Evolutionary conservation across 140 eudicot species (phyloP).

Genomic region (Cichorium intybus): DNA sequence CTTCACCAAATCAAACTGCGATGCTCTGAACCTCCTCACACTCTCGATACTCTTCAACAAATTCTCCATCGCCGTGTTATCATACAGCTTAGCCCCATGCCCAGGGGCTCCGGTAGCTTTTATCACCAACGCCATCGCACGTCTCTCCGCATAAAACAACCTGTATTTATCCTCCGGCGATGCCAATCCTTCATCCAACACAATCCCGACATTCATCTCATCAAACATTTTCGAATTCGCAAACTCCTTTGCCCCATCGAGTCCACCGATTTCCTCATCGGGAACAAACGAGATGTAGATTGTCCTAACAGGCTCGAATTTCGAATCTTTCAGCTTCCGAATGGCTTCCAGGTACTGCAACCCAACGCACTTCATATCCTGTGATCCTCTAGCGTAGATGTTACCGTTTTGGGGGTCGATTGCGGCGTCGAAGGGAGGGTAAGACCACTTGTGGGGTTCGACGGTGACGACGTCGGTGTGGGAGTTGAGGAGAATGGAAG

Average conservation of each 20-base stretch:
- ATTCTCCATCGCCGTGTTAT: conserved; percentile 89
- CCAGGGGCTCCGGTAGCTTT: conserved; percentile 88
- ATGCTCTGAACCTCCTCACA: conserved; percentile 79
- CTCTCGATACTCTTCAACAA: conserved; percentile 86
- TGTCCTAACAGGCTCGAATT: conserved; percentile 58
- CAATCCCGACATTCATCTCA: conserved; percentile 82
- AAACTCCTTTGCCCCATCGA: conserved; percentile 71
- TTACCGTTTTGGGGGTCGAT: conserved; percentile 37
- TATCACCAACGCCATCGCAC: conserved; percentile 80
- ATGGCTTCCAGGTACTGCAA: conserved; percentile 90
- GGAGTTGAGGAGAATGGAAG: conserved; percentile 78
- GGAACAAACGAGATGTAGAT: conserved; percentile 79
- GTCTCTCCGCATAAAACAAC: conserved; percentile 77
- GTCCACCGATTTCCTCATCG: conserved; percentile 96
- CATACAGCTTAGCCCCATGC: conserved; percentile 93
- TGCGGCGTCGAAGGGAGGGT: conserved; percentile 61
- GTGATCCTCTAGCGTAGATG: conserved; percentile 89
- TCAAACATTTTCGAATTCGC: conserved; percentile 50
- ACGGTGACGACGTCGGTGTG: conserved; percentile 94
- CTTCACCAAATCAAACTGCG: conserved; percentile 94
- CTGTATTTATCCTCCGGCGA: conserved; percentile 58
- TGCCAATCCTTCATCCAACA: conserved; percentile 90
- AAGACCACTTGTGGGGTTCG: conserved; percentile 67
- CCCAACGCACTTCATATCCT: conserved; percentile 97
- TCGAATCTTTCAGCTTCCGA: conserved; percentile 52